phyloP scores from a whole-genome alignment of 495 filamentous ascomycete genomes.

The Penicillium psychrofluorescens region DNA sequence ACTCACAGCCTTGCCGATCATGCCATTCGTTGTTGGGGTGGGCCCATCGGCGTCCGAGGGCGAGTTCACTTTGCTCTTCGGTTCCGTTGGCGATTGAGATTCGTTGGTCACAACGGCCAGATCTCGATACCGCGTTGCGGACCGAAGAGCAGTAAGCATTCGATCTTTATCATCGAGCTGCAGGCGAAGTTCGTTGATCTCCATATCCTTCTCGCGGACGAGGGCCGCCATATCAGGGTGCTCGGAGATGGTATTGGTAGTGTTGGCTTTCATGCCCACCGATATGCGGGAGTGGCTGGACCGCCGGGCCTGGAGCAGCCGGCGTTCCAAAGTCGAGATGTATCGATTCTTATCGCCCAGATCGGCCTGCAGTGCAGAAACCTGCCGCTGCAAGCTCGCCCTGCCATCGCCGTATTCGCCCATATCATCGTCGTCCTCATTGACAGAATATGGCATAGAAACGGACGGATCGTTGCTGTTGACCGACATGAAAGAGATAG shows the following conservation, averaged over 20 bases:
- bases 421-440: slow-evolving; percentile 66
- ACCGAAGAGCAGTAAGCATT: slow-evolving; percentile 87
- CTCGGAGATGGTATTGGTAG: slow-evolving; percentile 49
- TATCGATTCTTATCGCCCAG: slow-evolving; percentile 93
- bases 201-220: slow-evolving; percentile 84
- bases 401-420: slow-evolving; percentile 82
- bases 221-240: slow-evolving; percentile 58
- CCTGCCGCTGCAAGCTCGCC: slow-evolving; percentile 72
- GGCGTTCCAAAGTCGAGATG: slow-evolving; percentile 86
- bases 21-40: not conserved
- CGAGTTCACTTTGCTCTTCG: slow-evolving; percentile 24
- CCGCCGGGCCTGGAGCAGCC: slow-evolving; percentile 82
- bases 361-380: slow-evolving; percentile 85
- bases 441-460: slow-evolving; percentile 29
- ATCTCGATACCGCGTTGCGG: slow-evolving; percentile 78
- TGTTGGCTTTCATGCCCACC: slow-evolving; percentile 51
- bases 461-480: slow-evolving; percentile 35
- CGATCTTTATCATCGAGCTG: slow-evolving; percentile 92
- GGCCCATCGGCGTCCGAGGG: slow-evolving; percentile 8
- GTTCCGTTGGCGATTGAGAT: slow-evolving; percentile 20
- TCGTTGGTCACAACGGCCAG: slow-evolving; percentile 59
- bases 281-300: slow-evolving; percentile 85
- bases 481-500: slow-evolving; percentile 58
- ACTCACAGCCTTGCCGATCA: slow-evolving; percentile 12
- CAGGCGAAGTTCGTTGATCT: slow-evolving; percentile 84